Conservation (phyloP, 2,329 filamentous ascomycete species). For the Pyrenophora graminea region DNA sequence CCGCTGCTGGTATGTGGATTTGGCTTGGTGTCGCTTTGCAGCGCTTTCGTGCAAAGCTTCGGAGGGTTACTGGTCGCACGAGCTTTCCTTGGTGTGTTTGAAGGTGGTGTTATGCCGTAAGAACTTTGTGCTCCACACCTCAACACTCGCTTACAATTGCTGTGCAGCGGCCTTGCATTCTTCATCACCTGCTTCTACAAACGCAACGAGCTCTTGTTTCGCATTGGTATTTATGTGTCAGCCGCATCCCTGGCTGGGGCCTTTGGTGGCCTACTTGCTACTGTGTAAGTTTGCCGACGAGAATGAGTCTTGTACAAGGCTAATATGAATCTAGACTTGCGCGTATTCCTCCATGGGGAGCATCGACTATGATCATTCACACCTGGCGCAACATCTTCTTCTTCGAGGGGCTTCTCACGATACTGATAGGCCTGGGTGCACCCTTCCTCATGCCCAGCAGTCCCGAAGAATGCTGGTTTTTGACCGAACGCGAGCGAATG, state of each 20-base stretch:
- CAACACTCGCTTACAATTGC: slow-evolving; percentile 5
- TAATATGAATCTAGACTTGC: slow-evolving; percentile 25
- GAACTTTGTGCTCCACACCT: slow-evolving; percentile 7
- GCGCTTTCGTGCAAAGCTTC: slow-evolving; percentile 58
- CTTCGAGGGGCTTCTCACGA: slow-evolving; percentile 63
- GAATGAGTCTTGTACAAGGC: neutral
- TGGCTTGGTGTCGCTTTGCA: slow-evolving; percentile 59
- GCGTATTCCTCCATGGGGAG: slow-evolving; percentile 58
- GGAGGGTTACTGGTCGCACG: slow-evolving; percentile 54
- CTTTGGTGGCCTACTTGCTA: slow-evolving; percentile 62
- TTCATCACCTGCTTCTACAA: slow-evolving; percentile 63
- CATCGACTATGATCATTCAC: slow-evolving; percentile 49
- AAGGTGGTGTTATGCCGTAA: slow-evolving; percentile 61
- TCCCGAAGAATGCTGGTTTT: slow-evolving; percentile 55
- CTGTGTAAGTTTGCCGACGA: slow-evolving; percentile 47
- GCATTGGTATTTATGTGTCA: slow-evolving; percentile 61
- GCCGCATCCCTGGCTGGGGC: slow-evolving; percentile 61
- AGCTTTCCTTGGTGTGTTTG: slow-evolving; percentile 59
- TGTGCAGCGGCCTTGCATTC: slow-evolving; percentile 56
- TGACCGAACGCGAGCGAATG: slow-evolving; percentile 58
- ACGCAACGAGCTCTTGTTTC: slow-evolving; percentile 59
- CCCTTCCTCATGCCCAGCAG: slow-evolving; percentile 59
- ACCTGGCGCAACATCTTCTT: slow-evolving; percentile 61
- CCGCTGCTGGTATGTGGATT: slow-evolving; percentile 61
- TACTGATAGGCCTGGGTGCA: slow-evolving; percentile 53